phyloP scores from a whole-genome alignment of 2,329 filamentous ascomycete species.

The Aureobasidium sp. region DNA sequence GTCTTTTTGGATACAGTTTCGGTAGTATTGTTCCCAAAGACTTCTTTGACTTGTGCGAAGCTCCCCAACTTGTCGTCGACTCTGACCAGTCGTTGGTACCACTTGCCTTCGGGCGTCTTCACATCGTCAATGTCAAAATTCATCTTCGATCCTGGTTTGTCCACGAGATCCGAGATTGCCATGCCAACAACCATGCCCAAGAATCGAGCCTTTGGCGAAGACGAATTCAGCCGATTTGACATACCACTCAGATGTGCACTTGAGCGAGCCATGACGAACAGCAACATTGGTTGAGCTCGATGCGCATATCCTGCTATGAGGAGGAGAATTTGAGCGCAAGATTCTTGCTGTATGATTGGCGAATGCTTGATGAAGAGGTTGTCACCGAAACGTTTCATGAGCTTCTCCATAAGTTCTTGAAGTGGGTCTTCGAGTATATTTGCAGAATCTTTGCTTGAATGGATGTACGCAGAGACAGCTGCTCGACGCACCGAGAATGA shows the following conservation, averaged over 20 bases:
- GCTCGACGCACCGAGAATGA: conserved; percentile 25
- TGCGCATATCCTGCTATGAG: conserved; percentile 71
- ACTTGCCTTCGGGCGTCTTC: conserved; percentile 62
- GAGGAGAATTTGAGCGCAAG: conserved; percentile 71
- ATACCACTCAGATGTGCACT: conserved; percentile 67
- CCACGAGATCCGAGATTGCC: conserved; percentile 57
- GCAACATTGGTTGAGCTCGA: conserved; percentile 56
- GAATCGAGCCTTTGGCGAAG: conserved; percentile 68
- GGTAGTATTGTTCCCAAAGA: background rate
- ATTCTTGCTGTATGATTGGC: conserved; percentile 82
- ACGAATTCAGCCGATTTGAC: conserved; percentile 75
- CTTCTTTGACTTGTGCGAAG: conserved; percentile 41
- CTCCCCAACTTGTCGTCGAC: conserved; percentile 58
- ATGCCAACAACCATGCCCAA: conserved; percentile 85
- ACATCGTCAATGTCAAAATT: conserved; percentile 80
- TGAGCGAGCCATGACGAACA: conserved; percentile 64
- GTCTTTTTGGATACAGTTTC: background rate
- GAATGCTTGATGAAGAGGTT: conserved; percentile 80
- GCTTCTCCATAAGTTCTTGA: conserved; percentile 59
- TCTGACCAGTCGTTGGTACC: conserved; percentile 63
- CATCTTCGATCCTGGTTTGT: conserved; percentile 62
- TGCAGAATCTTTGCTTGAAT: background rate
- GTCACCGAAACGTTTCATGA: conserved; percentile 71
- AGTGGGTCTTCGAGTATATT: conserved; percentile 23
- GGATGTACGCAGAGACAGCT: conserved; percentile 24